Evolutionary conservation across 768 basidiomycete species (phyloP), one percentile per base, ranked within the genome.

Genomic region (Tylopilus sp.): DNA sequence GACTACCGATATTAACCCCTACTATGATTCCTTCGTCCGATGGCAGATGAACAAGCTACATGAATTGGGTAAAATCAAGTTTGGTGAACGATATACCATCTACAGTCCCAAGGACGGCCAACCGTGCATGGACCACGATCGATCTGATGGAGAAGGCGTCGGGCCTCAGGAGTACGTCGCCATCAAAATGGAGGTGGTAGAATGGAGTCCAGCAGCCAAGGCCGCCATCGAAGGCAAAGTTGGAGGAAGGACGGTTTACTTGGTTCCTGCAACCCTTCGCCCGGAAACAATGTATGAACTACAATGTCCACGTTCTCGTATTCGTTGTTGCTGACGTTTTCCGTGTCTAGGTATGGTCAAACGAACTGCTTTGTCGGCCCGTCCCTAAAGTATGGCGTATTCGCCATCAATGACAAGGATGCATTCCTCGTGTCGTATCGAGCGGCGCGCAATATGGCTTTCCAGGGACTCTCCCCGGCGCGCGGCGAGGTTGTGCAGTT

Each of bases 41-140:
- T 99, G 97, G 97, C 97, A 99, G 67, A 85, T 93, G 71, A 98
- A 96, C 78, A 93, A 91, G 68, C 79, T 98, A 10, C 79, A 92
- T 72, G 76, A 75, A 38, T 77, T 93, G 43, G 88, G 89, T 30
- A 95, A 94, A 74, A 92, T 99, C 78, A 97, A 96, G 72, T 99
- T 98, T 66, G 97, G 97, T 45, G 90, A 97, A 72, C 86, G 97
- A 40, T 96, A 98, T 71, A 99, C 97, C 14, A 92, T 99, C 66
- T 99, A 97, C 79, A 95, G 92, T 58, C 93, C 94, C 3, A 98
- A 98, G 71, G 97, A 99, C 61, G 95, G 94, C 3, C 97, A 98
- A 66, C 96, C 97, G 0, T 99, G 97, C 67, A 98, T 99, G 97
- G 97, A 99, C 72, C 97, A 99, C 74, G 97, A 99, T 71, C 88